Base-by-base conservation (phyloP, 768 basidiomycete species). In the Russula griseocarnosa region DNA sequence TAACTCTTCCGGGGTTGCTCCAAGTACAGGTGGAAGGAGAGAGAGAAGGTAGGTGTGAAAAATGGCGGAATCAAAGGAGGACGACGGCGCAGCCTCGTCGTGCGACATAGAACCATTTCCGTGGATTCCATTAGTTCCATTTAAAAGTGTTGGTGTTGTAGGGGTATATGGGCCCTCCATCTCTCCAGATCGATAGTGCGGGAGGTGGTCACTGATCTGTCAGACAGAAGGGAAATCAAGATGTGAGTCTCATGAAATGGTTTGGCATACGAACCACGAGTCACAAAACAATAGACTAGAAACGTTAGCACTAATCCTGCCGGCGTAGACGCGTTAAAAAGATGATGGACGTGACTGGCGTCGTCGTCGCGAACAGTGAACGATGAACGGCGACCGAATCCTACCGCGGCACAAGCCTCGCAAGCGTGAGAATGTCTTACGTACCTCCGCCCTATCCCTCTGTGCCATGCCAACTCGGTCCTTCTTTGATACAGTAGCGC, bases 21-120 rank as follows among this genome's bases (percentile, higher is more conserved):
- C 91, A n/a, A 95, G 80, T 1, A 93, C 81, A 13, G 91, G 88
- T 2, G 93, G 92, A 2, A 95, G 77, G 26, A 95, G 79, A 1
- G 83, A 78, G 47, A 82, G 76, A 34, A 94, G 78, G 75, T 93
- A 94, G 10, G 80, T 76, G 63, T 81, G 83, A 72, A 94, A 91
- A 61, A 87, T 74, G 32, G 81, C 78, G 11, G 87, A 73, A 74
- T 94, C 90, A 73, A 92, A 92, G 38, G 79, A 71, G 14, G 75
- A 72, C 30, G 80, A 71, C 8, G 81, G 70, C 67, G 77, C 76
- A 59, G 77, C 73, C 50, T 68, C 69, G 55, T 76, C 74, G 61
- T 70, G 73, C 9, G 59, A 56, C 20, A 58, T 52, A 20, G 63
- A 30, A 46, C 66, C 42, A 38, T 50, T 69, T 55, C 67, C 68